A percentile compares a stretch with the other conserved stretches of the same genome.
Evolutionary conservation across 2,329 filamentous ascomycete species (phyloP).

Genomic region (Huntiella savannae): DNA sequence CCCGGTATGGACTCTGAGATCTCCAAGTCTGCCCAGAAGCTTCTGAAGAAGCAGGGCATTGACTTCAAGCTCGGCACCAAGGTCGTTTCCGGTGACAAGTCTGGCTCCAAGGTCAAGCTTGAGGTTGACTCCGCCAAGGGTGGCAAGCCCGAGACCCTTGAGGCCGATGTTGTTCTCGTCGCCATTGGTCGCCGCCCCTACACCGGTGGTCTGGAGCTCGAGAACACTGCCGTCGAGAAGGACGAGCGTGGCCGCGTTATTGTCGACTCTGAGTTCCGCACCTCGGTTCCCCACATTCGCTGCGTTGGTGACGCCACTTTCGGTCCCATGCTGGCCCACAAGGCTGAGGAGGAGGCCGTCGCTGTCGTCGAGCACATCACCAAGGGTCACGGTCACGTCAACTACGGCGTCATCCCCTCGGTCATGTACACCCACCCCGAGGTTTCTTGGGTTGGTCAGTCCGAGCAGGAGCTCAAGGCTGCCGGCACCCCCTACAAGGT

Average conservation of each 20-base stretch:
- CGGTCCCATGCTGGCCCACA: constrained; percentile 97
- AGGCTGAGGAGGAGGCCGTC: constrained; percentile 95
- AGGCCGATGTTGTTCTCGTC: constrained; percentile 87
- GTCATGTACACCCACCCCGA: constrained; percentile 99
- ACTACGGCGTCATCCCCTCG: constrained; percentile 92
- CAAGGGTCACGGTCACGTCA: constrained; percentile 95
- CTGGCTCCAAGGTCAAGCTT: constrained; percentile 59
- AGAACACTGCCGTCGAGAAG: constrained; percentile 80
- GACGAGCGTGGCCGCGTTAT: constrained; percentile 90
- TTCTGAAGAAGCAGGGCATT: constrained; percentile 87
- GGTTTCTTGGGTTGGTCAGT: constrained; percentile 96
- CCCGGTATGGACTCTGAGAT: constrained; percentile 95
- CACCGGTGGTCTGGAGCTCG: constrained; percentile 74
- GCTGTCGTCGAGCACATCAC: constrained; percentile 92
- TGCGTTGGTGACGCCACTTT: constrained; percentile 94
- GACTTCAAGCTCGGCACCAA: constrained; percentile 98
- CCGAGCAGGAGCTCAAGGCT: constrained; percentile 85
- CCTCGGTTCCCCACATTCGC: constrained; percentile 90
- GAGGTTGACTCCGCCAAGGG: constrained; percentile 86
- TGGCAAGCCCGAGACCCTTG: constrained; percentile 80
- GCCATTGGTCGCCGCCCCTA: constrained; percentile 94
- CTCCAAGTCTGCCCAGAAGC: constrained; percentile 78
- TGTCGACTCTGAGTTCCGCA: constrained; percentile 97
- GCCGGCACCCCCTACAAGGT: constrained; percentile 79
- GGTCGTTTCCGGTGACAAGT: constrained; percentile 69